Conservation (phyloP, 169 alveolate species). For the Eimeria sp. region DNA sequence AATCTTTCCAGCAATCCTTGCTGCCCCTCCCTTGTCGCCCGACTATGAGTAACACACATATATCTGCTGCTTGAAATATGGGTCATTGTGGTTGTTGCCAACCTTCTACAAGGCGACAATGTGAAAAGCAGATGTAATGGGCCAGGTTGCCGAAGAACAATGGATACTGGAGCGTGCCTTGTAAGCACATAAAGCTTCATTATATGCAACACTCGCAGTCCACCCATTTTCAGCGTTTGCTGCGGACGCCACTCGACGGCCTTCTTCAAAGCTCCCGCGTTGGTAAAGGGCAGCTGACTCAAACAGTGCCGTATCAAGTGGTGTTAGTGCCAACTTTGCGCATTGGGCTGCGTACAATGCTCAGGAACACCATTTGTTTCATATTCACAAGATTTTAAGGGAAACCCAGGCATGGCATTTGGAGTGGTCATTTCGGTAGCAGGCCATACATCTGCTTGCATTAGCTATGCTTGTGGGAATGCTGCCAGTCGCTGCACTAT, state of each 20-base stretch:
- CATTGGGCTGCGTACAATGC: background rate
- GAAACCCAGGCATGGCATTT: background rate
- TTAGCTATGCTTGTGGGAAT: background rate
- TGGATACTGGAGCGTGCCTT: constrained; percentile 11
- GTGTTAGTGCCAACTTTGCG: background rate
- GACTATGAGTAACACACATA: background rate
- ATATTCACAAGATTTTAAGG: background rate
- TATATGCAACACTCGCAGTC: constrained; percentile 58
- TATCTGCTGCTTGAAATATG: background rate
- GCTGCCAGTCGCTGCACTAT: background rate
- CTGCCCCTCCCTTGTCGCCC: constrained; percentile 46
- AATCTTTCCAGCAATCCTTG: constrained; percentile 24
- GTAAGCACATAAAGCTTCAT: constrained; percentile 68
- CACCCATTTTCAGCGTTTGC: constrained; percentile 6
- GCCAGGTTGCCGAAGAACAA: background rate
- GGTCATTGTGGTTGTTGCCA: background rate
- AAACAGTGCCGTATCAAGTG: constrained; percentile 23
- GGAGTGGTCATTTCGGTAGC: background rate
- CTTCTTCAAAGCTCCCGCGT: constrained; percentile 57
- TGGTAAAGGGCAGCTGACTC: constrained; percentile 44
- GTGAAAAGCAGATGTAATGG: background rate
- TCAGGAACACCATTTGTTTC: background rate
- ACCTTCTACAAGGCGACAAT: background rate
- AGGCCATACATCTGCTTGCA: background rate
- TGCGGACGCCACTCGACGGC: constrained; percentile 64